Percentiles rank a stretch among this genome's conserved stretches.
phyloP scores from a whole-genome alignment of 208 protist genomes.

The Polymyxa betae region DNA sequence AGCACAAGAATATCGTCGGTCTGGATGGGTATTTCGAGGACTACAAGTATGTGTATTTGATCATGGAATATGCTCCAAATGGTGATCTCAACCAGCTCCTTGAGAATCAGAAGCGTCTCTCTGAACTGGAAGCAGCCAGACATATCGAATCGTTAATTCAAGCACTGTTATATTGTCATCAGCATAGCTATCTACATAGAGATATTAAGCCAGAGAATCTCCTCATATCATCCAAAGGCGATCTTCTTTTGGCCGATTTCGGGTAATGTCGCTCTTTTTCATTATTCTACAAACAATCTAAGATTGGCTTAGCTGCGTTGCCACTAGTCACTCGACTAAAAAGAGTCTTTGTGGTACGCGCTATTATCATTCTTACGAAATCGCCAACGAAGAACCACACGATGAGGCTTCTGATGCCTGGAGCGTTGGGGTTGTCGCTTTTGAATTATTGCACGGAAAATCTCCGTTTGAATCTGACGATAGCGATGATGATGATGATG shows the following conservation, averaged over 20 bases:
- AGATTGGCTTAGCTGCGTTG: background rate
- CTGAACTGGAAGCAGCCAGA: slow-evolving; percentile 10
- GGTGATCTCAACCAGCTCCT: slow-evolving; percentile 24
- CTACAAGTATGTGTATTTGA: slow-evolving; percentile 39
- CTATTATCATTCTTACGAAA: background rate
- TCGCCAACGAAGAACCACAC: background rate
- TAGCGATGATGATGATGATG: background rate
- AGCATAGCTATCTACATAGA: slow-evolving; percentile 34
- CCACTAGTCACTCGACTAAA: slow-evolving; percentile 3
- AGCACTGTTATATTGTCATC: slow-evolving; percentile 14
- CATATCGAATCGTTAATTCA: slow-evolving; percentile 6
- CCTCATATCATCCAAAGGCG: background rate
- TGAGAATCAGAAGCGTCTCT: background rate
- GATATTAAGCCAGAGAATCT: slow-evolving; percentile 50
- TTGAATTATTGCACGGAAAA: slow-evolving; percentile 21
- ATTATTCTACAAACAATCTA: background rate
- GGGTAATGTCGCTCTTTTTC: background rate
- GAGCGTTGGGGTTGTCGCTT: slow-evolving; percentile 45
- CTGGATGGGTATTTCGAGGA: slow-evolving; percentile 33
- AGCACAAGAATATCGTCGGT: background rate
- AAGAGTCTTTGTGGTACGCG: slow-evolving; percentile 38
- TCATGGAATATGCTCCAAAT: slow-evolving; percentile 48
- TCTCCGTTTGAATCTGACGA: slow-evolving; percentile 26
- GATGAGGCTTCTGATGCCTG: slow-evolving; percentile 43
- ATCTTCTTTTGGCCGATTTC: slow-evolving; percentile 32